Evolutionary conservation across 352 stramenopile species (phyloP), one percentile per base, ranked within the genome.

Genomic region (Phytophthora melonis): DNA sequence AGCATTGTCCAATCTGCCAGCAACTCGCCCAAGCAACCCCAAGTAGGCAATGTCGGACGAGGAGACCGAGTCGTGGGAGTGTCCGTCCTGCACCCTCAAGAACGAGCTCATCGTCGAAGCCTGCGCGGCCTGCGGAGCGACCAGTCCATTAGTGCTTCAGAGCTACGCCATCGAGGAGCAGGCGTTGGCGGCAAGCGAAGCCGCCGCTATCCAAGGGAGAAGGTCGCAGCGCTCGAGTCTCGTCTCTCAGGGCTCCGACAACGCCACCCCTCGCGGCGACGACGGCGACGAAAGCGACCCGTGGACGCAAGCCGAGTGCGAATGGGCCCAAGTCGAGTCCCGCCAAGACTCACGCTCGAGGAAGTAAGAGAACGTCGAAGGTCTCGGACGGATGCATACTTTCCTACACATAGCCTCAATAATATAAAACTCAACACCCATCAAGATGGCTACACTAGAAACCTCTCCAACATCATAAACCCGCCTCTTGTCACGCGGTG

Each of bases 261-360:
- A 74, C 57, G 56, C 63, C 53, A 89, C 74, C 27, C 68, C 78
- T 6, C 62, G 78, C 14, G 66, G 64, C 21, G 74, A 75, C 6
- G 77, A 53, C 9, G 5, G 5, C 30, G 75, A 75, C 6, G 81
- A 84, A 32, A 54, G 81, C 16, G 84, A 93, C 47, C 87, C 84
- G 30, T 93, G 87, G 87, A 69, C 75, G 0, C 78, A 90, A 75
- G 87, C 87, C 8, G 87, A 93, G 63, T 80, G 82, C 36, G 87
- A 93, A 55, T 93, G 87, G 87, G 87, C 87, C 1, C 58, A 82
- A 47, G 74, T 93, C 3, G 87, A 93, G 63, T 81, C 84, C 11
- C 74, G 76, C 30, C 85, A 92, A 64, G 82, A 92, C 36, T 47
- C 66, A 5, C 59, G 49, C 3, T 66, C 72, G 43, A 68, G 52